Conservation (phyloP, 1,284 basidiomycete species). For the Inonotus hispidus region DNA sequence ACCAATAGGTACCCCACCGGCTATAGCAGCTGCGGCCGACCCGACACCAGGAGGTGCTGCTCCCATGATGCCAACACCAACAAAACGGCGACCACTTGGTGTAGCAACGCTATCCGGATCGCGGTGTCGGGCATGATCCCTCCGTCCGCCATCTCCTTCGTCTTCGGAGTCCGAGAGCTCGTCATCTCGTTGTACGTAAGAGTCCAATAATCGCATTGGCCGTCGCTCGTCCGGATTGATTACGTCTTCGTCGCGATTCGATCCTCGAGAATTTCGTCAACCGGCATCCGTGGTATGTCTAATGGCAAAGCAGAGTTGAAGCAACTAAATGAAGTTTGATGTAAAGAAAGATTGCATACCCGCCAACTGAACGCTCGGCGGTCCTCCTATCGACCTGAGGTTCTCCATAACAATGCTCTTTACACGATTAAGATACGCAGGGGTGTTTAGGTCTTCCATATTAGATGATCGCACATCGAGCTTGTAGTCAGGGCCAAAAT, state of each 20-base stretch:
- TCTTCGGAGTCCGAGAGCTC: slow-evolving; percentile 84
- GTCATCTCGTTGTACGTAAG: slow-evolving; percentile 68
- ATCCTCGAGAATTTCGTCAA: slow-evolving; percentile 77
- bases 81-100: slow-evolving; percentile 45
- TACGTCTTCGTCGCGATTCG: slow-evolving; percentile 75
- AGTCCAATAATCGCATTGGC: slow-evolving; percentile 67
- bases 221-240: slow-evolving; percentile 71
- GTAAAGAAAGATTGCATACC: slow-evolving; percentile 39
- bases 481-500: slow-evolving; percentile 97
- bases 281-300: slow-evolving; percentile 77
- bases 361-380: slow-evolving; percentile 87
- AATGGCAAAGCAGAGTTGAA: background rate
- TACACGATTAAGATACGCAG: slow-evolving; percentile 89
- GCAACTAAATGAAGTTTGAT: background rate
- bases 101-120: slow-evolving; percentile 39
- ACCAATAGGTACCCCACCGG: slow-evolving; percentile 24
- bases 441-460: slow-evolving; percentile 93
- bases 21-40: slow-evolving; percentile 45
- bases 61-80: slow-evolving; percentile 63
- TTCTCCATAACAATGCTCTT: slow-evolving; percentile 92
- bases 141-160: slow-evolving; percentile 76
- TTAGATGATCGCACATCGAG: slow-evolving; percentile 97
- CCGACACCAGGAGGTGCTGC: slow-evolving; percentile 53
- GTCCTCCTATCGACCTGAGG: slow-evolving; percentile 76
- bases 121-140: slow-evolving; percentile 57